Percentiles rank a stretch among this genome's conserved stretches.
Evolutionary conservation across 2,329 filamentous ascomycete species (phyloP).

Genomic region (Alternaria viburni): DNA sequence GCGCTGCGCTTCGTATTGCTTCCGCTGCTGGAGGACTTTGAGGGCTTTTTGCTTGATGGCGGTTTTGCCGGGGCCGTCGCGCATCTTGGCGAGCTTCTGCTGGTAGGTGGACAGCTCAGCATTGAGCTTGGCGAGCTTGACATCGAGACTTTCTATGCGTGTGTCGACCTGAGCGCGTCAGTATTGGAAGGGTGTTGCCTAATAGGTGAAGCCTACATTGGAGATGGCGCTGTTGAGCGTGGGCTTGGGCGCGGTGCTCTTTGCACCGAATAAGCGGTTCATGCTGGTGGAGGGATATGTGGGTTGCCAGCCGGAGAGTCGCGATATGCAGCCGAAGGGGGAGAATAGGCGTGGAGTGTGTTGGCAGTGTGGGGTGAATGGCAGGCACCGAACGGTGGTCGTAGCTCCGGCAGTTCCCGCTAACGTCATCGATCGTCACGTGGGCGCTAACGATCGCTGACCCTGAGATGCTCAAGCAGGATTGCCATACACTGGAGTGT

Average conservation of each 20-base stretch:
- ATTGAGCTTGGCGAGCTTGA: conserved; percentile 91
- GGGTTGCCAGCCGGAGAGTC: neutral
- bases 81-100: conserved; percentile 86
- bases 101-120: conserved; percentile 89
- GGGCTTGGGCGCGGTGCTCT: conserved; percentile 85
- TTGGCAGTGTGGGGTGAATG: conserved; percentile 14
- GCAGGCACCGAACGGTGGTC: conserved; percentile 11
- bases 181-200: conserved; percentile 7
- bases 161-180: conserved; percentile 69
- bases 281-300: conserved; percentile 58
- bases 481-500: neutral
- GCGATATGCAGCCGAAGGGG: neutral
- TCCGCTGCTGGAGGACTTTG: conserved; percentile 90
- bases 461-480: neutral
- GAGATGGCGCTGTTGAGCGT: conserved; percentile 82
- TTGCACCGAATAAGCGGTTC: conserved; percentile 95
- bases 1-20: conserved; percentile 91
- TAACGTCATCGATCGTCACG: conserved; percentile 15
- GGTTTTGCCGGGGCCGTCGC: conserved; percentile 90
- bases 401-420: conserved; percentile 15
- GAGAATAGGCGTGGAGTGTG: neutral
- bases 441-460: neutral
- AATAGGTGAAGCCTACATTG: conserved; percentile 64
- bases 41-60: conserved; percentile 94
- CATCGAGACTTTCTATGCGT: conserved; percentile 85